A percentile compares a stretch with the other conserved stretches of the same genome.
phyloP scores from a whole-genome alignment of 2,329 filamentous ascomycete genomes.

The Aureobasidium melanogenum region DNA sequence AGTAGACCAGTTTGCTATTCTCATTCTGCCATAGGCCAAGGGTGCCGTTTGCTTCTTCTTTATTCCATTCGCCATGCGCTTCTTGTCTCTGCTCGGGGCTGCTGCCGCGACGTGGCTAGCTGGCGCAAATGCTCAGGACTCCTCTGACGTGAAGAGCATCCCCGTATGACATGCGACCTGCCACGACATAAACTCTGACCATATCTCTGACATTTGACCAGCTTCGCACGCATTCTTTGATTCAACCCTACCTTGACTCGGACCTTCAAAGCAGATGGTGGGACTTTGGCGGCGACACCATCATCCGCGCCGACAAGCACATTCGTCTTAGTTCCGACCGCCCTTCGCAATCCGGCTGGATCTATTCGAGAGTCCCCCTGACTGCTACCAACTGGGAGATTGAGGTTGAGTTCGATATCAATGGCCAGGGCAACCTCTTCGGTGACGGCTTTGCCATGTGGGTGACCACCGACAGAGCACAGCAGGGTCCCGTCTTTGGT shows the following conservation, averaged over 20 bases:
- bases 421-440: conserved; percentile 79
- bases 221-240: conserved; percentile 27
- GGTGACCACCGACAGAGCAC: conserved; percentile 87
- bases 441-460: conserved; percentile 97
- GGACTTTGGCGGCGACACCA: conserved; percentile 93
- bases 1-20: not conserved
- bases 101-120: conserved; percentile 25
- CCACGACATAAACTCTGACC: not conserved
- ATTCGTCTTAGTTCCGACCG: conserved; percentile 86
- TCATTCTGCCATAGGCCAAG: not conserved
- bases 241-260: conserved; percentile 87
- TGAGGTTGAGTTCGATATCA: conserved; percentile 89
- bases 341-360: conserved; percentile 82
- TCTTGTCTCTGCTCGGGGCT: conserved; percentile 12
- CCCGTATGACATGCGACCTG: conserved; percentile 13
- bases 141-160: conserved; percentile 26
- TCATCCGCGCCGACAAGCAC: conserved; percentile 70
- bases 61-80: not conserved
- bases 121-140: conserved; percentile 17
- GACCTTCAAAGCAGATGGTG: conserved; percentile 99
- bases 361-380: conserved; percentile 87
- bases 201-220: conserved; percentile 3
- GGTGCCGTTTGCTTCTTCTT: not conserved
- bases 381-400: conserved; percentile 99
- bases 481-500: conserved; percentile 78